Evolutionary conservation across 306 rosid genomes (phyloP).

Genomic region (Delonix regia): DNA sequence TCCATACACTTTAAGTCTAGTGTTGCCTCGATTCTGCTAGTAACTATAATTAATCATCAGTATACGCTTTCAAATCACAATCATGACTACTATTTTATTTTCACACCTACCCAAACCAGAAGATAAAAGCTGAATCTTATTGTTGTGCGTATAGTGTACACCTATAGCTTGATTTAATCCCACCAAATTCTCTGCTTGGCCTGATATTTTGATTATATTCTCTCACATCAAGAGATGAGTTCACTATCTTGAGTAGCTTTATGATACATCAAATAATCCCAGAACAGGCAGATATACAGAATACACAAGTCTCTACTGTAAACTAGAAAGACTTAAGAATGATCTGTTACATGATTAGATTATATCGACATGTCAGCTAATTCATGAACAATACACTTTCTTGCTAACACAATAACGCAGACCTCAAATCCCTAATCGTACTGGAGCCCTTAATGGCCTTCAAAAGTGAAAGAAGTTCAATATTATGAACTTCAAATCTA

Average conservation of each 20-base stretch:
- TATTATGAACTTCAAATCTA: constrained; percentile 27
- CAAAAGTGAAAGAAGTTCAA: constrained; percentile 38
- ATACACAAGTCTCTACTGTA: not conserved
- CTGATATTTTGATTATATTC: not conserved
- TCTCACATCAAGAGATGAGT: not conserved
- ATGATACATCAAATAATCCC: not conserved
- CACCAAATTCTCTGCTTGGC: not conserved
- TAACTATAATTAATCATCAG: too few relatives aligned
- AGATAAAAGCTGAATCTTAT: too few relatives aligned
- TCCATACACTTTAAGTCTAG: too few relatives aligned
- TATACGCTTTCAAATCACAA: too few relatives aligned
- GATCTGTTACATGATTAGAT: constrained; percentile 24
- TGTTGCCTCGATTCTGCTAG: too few relatives aligned
- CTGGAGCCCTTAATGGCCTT: constrained; percentile 26
- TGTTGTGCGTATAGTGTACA: too few relatives aligned
- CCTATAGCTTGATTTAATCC: not conserved
- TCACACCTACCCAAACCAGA: too few relatives aligned
- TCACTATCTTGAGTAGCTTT: not conserved
- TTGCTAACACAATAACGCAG: constrained; percentile 20
- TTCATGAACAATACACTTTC: constrained; percentile 34
- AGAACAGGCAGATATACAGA: not conserved
- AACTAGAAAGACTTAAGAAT: constrained; percentile 19
- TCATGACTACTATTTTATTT: too few relatives aligned
- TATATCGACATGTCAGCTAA: constrained; percentile 36
- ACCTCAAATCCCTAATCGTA: constrained; percentile 35